Percentiles rank a stretch among this genome's conserved stretches.
phyloP scores from a whole-genome alignment of 345 rosid species.

The Hibiscus syriacus region DNA sequence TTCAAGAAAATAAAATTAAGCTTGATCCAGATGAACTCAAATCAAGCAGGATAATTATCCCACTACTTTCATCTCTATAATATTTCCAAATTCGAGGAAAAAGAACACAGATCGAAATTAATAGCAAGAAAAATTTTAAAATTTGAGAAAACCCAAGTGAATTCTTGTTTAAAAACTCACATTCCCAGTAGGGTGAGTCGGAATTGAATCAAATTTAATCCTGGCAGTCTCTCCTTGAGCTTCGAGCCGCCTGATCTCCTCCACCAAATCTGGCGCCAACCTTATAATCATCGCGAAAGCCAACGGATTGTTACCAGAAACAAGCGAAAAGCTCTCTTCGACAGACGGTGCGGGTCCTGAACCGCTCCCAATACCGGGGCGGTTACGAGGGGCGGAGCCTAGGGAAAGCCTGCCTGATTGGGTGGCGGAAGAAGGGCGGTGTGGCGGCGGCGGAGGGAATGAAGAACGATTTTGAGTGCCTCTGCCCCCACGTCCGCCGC shows the following conservation, averaged over 20 bases:
- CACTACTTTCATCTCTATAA: not conserved
- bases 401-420: slow-evolving; percentile 31
- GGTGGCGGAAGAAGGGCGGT: slow-evolving; percentile 27
- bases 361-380: slow-evolving; percentile 18
- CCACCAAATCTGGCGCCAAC: slow-evolving; percentile 77
- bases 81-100: not conserved
- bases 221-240: slow-evolving; percentile 62
- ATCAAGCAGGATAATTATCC: not conserved
- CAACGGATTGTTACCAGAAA: slow-evolving; percentile 48
- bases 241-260: slow-evolving; percentile 76
- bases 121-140: slow-evolving; percentile 4
- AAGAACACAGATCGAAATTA: not conserved
- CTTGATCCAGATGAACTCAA: not conserved
- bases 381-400: slow-evolving; percentile 29
- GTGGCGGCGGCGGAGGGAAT: slow-evolving; percentile 36
- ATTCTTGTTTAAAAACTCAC: slow-evolving; percentile 40
- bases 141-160: not conserved
- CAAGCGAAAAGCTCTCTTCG: slow-evolving; percentile 70
- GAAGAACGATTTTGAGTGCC: slow-evolving; percentile 36
- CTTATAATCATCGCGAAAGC: slow-evolving; percentile 75
- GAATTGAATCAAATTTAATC: slow-evolving; percentile 81
- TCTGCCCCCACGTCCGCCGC: slow-evolving; percentile 30
- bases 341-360: slow-evolving; percentile 17
- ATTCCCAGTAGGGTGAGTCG: slow-evolving; percentile 56
- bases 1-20: not conserved